Conservation (phyloP, 73 alveolate species). For the Symbiodinium natans region DNA sequence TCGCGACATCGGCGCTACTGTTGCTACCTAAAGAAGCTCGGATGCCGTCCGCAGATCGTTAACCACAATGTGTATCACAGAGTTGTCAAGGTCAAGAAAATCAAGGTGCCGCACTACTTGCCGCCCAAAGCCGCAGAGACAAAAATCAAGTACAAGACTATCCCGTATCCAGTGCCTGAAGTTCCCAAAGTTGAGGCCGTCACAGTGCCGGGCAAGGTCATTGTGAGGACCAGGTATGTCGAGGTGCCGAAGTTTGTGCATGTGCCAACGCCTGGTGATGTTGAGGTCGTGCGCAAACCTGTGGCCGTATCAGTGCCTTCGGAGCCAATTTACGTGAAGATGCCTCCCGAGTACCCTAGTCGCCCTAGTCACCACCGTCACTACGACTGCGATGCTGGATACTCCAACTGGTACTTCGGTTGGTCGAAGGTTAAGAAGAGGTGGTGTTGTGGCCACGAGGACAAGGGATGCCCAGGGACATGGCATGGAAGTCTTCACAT, state of each 20-base stretch:
- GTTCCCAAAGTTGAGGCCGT: conserved; percentile 42
- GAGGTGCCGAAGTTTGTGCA: conserved; percentile 52
- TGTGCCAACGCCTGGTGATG: conserved; percentile 16
- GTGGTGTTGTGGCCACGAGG: conserved; percentile 46
- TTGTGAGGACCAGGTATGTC: conserved; percentile 26
- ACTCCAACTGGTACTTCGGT: conserved; percentile 71
- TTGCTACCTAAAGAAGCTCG: conserved; percentile 11
- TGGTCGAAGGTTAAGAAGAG: conserved; percentile 72
- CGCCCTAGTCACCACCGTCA: background rate
- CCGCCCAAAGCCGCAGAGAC: conserved; percentile 6
- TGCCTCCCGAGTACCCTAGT: background rate
- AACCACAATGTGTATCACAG: conserved; percentile 44
- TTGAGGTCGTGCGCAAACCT: conserved; percentile 1
- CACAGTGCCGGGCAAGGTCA: background rate
- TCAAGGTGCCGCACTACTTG: conserved; percentile 87
- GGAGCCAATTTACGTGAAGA: conserved; percentile 23
- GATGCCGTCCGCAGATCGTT: background rate
- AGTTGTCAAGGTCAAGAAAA: conserved; percentile 29
- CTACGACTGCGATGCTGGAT: background rate
- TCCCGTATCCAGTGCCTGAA: conserved; percentile 61
- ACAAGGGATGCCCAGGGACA: conserved; percentile 63
- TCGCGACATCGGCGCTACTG: conserved; percentile 65
- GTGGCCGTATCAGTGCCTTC: conserved; percentile 45
- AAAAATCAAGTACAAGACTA: conserved; percentile 1
- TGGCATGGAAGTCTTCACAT: conserved; percentile 62